Percentiles rank a stretch among this genome's conserved stretches.
Conservation (phyloP, 176 grass and related monocot species). For the Saccharum spontaneum region DNA sequence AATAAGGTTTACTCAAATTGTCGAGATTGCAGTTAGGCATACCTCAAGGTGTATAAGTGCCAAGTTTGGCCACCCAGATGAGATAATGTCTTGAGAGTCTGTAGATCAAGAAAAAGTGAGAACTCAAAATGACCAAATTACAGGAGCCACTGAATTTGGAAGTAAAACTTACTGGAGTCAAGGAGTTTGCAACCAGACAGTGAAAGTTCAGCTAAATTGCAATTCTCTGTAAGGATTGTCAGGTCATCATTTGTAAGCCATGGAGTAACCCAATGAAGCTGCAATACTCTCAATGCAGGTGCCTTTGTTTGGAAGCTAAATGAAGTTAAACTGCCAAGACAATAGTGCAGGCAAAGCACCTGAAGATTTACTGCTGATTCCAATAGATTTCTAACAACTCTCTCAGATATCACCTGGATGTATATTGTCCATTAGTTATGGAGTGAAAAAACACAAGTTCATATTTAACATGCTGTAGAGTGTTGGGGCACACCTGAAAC, state of each 20-base stretch:
- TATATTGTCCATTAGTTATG: conserved; percentile 24
- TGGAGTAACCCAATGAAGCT: conserved; percentile 67
- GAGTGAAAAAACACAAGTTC: not conserved
- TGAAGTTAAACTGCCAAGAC: conserved; percentile 64
- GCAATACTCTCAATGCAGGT: conserved; percentile 41
- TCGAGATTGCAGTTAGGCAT: not conserved
- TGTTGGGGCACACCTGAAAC: conserved; percentile 66
- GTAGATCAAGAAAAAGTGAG: conserved; percentile 3
- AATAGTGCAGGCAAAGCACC: conserved; percentile 58
- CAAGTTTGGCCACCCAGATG: conserved; percentile 73
- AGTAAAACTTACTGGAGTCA: conserved; percentile 61
- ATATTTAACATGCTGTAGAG: not conserved
- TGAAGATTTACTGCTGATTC: conserved; percentile 57
- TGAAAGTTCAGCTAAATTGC: conserved; percentile 63
- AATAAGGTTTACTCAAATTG: not conserved
- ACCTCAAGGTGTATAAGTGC: conserved; percentile 69
- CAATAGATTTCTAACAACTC: conserved; percentile 52
- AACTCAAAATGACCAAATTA: not conserved
- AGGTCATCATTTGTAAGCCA: conserved; percentile 85
- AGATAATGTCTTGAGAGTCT: conserved; percentile 72
- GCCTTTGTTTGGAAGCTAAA: conserved; percentile 42
- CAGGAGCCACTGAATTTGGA: not conserved
- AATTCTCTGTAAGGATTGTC: conserved; percentile 54
- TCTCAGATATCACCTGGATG: conserved; percentile 72
- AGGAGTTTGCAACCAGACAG: conserved; percentile 82